Percentiles rank a stretch among this genome's conserved stretches.
These are phyloP conservation scores for Oryza glumipatula DNA, from an alignment of 176 grass and related monocot species.

Conservation along the genomic window DNA sequence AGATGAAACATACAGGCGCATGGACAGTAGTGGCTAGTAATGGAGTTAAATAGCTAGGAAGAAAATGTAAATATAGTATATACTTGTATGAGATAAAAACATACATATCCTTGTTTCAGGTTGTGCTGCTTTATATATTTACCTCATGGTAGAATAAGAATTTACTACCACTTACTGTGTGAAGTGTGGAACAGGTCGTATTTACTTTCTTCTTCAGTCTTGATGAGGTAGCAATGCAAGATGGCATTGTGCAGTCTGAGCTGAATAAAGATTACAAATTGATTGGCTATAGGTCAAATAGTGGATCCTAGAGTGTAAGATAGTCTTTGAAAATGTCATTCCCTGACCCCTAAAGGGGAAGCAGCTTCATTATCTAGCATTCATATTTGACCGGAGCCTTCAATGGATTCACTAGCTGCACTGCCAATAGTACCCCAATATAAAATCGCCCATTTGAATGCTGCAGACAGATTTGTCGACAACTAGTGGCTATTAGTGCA, in stretches of 20 bases:
- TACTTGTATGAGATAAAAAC: slow-evolving; percentile 15
- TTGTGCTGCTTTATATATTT: background rate
- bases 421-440: background rate
- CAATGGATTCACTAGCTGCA: slow-evolving; percentile 10
- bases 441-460: background rate
- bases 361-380: slow-evolving; percentile 24
- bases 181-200: slow-evolving; percentile 16
- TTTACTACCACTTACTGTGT: slow-evolving; percentile 24
- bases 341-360: slow-evolving; percentile 39
- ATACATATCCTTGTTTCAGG: slow-evolving; percentile 41
- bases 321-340: slow-evolving; percentile 21
- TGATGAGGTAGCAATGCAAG: slow-evolving; percentile 15
- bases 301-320: slow-evolving; percentile 20
- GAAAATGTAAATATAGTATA: slow-evolving; percentile 24
- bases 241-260: slow-evolving; percentile 39
- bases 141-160: slow-evolving; percentile 1
- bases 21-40: background rate
- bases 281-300: slow-evolving; percentile 26
- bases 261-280: slow-evolving; percentile 23
- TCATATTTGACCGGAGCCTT: slow-evolving; percentile 40
- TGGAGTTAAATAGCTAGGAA: slow-evolving; percentile 19
- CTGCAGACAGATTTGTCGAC: background rate
- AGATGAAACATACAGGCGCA: slow-evolving; percentile 31
- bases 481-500: background rate
- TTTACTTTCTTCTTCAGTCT: background rate